Base-by-base conservation (phyloP, 345 rosid species). In the Fremontodendron californicum region DNA sequence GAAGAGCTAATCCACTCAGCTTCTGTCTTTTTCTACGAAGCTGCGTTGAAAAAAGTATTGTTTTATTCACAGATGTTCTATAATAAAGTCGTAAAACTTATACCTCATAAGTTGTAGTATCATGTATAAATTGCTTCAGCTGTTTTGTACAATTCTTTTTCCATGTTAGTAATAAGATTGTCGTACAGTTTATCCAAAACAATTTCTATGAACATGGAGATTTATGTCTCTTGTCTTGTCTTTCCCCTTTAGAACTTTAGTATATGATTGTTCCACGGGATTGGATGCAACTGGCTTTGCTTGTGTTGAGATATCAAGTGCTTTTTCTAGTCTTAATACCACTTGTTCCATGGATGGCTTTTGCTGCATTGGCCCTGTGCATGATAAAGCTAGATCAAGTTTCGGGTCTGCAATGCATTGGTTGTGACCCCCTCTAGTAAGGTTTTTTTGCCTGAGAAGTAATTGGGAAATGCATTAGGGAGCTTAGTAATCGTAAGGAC, bases 311-410 rank as follows among this genome's bases (percentile, higher is more conserved):
- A 81, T 78, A 10, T 81, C 23, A 3, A 86, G 85, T 48, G 89
- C 88, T 57, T 82, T 67, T 71, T 85, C 84, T 77, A 86, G 81
- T 62, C 18, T 80, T 46, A 67, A 60, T n/a, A 77, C 86, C 55
- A 85, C 94, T 85, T 79, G 80, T 77, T 86, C 89, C 94, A 88
- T 86, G n/a, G 86, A 80, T 29, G 93, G 90, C 76, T 90, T 85
- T 74, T 84, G 84, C 62, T 64, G 88, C 85, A 83, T 88, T 29
- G 69, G 75, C 37, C 89, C 89, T 58, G 85, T 82, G 84, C 90
- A 90, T 2, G 88, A 78, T 74, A 89, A 71, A 15, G 90, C 93
- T 54, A 86, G 80, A 6, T 85, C 81, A 61, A 88, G 87, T 74
- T 78, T 89, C 0, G 86, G 85, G 82, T 89, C 90, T 3, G 86